Percentiles rank a stretch among this genome's conserved stretches.
phyloP scores from a whole-genome alignment of 208 protist species.

The Trypanosoma mega region DNA sequence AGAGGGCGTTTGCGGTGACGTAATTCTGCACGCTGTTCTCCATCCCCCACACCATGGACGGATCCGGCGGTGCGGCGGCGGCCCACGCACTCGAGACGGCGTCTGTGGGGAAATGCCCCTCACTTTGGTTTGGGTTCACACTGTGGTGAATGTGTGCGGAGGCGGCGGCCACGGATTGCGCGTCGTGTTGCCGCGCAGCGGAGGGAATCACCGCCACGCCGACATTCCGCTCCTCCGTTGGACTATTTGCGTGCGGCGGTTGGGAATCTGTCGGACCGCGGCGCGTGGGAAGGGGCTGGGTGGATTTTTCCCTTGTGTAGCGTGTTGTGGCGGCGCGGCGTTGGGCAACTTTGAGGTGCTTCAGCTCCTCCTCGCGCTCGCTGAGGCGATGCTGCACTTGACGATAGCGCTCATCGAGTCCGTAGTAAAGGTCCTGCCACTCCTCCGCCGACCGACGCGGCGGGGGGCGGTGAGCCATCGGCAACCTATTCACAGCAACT shows the following conservation, averaged over 20 bases:
- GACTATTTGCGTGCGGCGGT: too few relatives aligned
- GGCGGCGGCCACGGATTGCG: conserved; percentile 31
- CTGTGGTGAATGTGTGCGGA: too few relatives aligned
- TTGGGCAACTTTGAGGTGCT: conserved; percentile 62
- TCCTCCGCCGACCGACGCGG: conserved; percentile 31
- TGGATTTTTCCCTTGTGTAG: neutral
- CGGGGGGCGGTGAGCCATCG: conserved; percentile 13
- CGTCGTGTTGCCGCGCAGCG: conserved; percentile 30
- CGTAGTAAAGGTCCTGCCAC: conserved; percentile 84
- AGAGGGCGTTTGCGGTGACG: conserved; percentile 77
- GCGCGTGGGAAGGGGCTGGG: neutral
- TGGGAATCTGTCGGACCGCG: too few relatives aligned
- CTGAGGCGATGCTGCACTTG: conserved; percentile 71
- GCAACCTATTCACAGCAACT: neutral
- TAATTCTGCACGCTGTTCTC: conserved; percentile 80
- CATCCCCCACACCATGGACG: conserved; percentile 85
- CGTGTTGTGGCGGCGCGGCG: conserved; percentile 33
- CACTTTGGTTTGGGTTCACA: too few relatives aligned
- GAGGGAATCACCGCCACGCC: conserved; percentile 27
- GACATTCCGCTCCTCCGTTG: too few relatives aligned
- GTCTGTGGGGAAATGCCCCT: too few relatives aligned
- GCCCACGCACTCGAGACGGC: conserved; percentile 32
- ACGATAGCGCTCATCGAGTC: conserved; percentile 76
- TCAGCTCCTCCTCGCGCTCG: conserved; percentile 75
- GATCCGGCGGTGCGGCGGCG: conserved; percentile 60